Evolutionary conservation across 2,329 filamentous ascomycete species (phyloP), one percentile per base, ranked within the genome.

Genomic region (Paracamarosporium sp.): DNA sequence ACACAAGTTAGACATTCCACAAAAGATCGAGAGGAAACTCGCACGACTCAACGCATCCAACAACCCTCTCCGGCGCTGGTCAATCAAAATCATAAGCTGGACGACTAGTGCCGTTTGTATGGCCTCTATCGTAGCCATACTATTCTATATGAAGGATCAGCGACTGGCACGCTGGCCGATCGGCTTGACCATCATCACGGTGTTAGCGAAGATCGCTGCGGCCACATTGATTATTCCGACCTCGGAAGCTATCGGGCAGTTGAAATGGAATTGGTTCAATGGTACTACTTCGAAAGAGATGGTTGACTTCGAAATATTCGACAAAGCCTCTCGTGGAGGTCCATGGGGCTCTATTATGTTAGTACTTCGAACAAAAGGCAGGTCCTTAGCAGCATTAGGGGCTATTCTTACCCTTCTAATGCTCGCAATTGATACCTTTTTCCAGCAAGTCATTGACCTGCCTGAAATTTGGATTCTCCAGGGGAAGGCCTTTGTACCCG

Each of bases 181-280:
- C 15, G 43, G 43, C 15, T n/a, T 45, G 25, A 31, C 43, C 1
- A 11, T n/a, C 12, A 45, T 45, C 13, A n/a, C 43, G 3, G 27
- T 45, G 1, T 55, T 74, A 0, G 66, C 68, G 0, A 72, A 64
- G 20, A 36, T 75, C 0, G 70, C 66, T 0, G 70, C 68, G 1
- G 70, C 61, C 17, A 63, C 71, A 1, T 57, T 72, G 0, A 56
- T 72, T 25, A 12, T 74, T 4, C 72, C 70, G 0, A 63, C 63
- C 12, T 65, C 68, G 0, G 69, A 75, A 44, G 69, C 69, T 1
- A 55, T 75, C 1, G 72, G 71, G 0, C 71, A 76, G 33, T 46
- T 73, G 9, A 75, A 75, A 35, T 75, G 73, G 72, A 63, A 50
- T 2, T 74, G 72, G 73, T 68, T 64, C 30, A 28, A 67, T 28